Percentiles rank a stretch among this genome's conserved stretches.
These are phyloP conservation scores for Epipyxis sp. DNA, from an alignment of 108 stramenopile species.

Conservation along the genomic window DNA sequence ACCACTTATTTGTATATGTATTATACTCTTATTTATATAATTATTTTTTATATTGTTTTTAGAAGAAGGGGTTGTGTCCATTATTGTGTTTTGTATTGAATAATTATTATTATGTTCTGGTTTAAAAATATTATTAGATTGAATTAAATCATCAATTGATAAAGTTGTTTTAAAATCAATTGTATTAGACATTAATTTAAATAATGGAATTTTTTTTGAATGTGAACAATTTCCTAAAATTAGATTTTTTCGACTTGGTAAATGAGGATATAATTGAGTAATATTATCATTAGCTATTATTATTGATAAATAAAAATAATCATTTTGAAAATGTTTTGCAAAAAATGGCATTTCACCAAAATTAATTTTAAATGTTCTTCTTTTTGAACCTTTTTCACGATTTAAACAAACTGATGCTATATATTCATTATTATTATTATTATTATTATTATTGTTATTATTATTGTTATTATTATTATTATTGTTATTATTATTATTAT, in stretches of 20 bases:
- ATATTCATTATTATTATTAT: no score
- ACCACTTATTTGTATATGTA: background rate
- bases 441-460: no score
- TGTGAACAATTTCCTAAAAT: background rate
- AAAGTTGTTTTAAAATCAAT: background rate
- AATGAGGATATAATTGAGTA: no score
- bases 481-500: no score
- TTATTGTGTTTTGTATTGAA: background rate
- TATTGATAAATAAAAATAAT: background rate
- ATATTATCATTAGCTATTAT: background rate
- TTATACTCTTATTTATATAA: background rate
- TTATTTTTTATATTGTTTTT: background rate
- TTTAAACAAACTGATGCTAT: background rate
- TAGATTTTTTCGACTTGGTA: background rate
- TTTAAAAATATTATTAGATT: background rate
- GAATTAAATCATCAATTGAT: background rate
- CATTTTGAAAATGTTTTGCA: slow-evolving; percentile 12
- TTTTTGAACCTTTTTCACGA: slow-evolving; percentile 4
- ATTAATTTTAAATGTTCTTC: background rate
- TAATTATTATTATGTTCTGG: background rate
- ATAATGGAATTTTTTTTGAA: background rate
- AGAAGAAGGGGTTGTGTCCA: background rate
- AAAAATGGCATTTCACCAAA: background rate
- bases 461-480: no score
- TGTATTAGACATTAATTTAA: background rate